These are phyloP conservation scores for Diaporthe caulivora DNA, from an alignment of 2,329 filamentous ascomycete species.

Conservation along the genomic window DNA sequence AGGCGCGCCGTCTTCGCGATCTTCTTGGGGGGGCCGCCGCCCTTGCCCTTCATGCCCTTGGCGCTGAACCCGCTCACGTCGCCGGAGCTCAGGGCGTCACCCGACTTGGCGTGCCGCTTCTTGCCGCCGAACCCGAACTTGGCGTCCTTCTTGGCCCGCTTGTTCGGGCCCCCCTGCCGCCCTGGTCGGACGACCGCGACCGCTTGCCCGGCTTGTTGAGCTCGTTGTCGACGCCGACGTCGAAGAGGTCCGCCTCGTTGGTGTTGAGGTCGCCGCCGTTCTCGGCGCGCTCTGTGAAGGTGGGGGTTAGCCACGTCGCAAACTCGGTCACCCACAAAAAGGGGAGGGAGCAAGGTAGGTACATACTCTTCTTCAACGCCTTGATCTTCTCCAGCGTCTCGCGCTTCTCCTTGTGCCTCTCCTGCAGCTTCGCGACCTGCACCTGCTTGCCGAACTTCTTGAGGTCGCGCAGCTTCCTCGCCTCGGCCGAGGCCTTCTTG, in stretches of 20 bases:
- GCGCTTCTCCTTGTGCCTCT: slow-evolving; percentile 91
- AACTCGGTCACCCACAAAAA: too few relatives aligned
- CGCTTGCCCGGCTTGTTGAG: slow-evolving; percentile 60
- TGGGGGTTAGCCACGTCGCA: neutral
- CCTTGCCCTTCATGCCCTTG: slow-evolving; percentile 83
- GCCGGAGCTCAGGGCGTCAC: slow-evolving; percentile 84
- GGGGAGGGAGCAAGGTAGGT: too few relatives aligned
- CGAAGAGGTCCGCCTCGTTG: slow-evolving; percentile 89
- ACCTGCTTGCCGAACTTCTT: slow-evolving; percentile 99
- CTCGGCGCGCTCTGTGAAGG: slow-evolving; percentile 81
- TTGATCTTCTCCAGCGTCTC: slow-evolving; percentile 97
- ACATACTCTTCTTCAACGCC: slow-evolving; percentile 92
- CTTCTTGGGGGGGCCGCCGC: slow-evolving; percentile 47
- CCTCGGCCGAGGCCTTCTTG: slow-evolving; percentile 93
- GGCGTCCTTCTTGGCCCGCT: slow-evolving; percentile 93
- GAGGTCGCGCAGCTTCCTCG: slow-evolving; percentile 89
- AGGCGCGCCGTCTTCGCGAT: slow-evolving; percentile 57
- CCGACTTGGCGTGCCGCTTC: slow-evolving; percentile 92
- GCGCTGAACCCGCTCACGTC: slow-evolving; percentile 85
- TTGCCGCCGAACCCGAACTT: slow-evolving; percentile 98
- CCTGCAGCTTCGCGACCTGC: slow-evolving; percentile 94
- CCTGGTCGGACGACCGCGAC: slow-evolving; percentile 49
- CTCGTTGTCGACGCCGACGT: slow-evolving; percentile 84
- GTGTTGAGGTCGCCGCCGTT: slow-evolving; percentile 70
- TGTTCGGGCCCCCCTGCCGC: slow-evolving; percentile 67